Evolutionary conservation across 768 basidiomycete genomes (phyloP).

Genomic region (Rhodotorula toruloides): DNA sequence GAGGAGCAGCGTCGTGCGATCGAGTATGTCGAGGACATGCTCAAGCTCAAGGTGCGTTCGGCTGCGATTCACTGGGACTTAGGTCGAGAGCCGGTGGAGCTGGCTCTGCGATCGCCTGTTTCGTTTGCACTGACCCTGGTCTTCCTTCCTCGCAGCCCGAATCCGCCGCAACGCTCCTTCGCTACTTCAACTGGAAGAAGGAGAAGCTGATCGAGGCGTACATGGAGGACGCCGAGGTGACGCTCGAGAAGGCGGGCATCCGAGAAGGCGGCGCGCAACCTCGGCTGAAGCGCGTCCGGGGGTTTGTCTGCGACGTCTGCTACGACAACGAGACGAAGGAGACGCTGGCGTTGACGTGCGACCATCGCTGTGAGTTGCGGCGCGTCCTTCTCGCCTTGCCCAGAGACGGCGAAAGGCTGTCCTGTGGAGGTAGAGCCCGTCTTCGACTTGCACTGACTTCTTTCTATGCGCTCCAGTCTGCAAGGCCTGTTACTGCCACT

Average conservation of each 20-base stretch:
- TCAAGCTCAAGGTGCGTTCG: slow-evolving; percentile 76
- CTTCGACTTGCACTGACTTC: background rate
- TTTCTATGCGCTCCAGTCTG: slow-evolving; percentile 49
- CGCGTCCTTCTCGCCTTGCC: slow-evolving; percentile 53
- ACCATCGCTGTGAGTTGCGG: slow-evolving; percentile 76
- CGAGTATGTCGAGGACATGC: slow-evolving; percentile 79
- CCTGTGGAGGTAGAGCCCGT: slow-evolving; percentile 60
- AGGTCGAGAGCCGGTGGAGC: too few relatives aligned
- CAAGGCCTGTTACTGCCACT: slow-evolving; percentile 42
- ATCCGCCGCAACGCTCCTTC: slow-evolving; percentile 70
- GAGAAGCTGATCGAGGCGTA: slow-evolving; percentile 85
- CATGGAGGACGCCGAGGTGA: slow-evolving; percentile 78
- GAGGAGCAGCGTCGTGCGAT: slow-evolving; percentile 70
- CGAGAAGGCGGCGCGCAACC: slow-evolving; percentile 43
- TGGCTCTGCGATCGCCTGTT: too few relatives aligned
- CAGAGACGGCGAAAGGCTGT: too few relatives aligned
- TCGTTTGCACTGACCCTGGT: slow-evolving; percentile 2
- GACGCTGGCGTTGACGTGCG: slow-evolving; percentile 70
- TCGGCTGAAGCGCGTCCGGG: slow-evolving; percentile 49
- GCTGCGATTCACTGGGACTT: background rate
- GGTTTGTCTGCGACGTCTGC: slow-evolving; percentile 87
- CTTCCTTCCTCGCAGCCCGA: slow-evolving; percentile 51
- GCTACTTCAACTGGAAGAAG: slow-evolving; percentile 88
- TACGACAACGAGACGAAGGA: slow-evolving; percentile 59
- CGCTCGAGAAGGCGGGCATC: slow-evolving; percentile 71